A percentile compares a stretch with the other conserved stretches of the same genome.
phyloP scores from a whole-genome alignment of 2,329 filamentous ascomycete genomes.

The Diaporthe aspalathi region DNA sequence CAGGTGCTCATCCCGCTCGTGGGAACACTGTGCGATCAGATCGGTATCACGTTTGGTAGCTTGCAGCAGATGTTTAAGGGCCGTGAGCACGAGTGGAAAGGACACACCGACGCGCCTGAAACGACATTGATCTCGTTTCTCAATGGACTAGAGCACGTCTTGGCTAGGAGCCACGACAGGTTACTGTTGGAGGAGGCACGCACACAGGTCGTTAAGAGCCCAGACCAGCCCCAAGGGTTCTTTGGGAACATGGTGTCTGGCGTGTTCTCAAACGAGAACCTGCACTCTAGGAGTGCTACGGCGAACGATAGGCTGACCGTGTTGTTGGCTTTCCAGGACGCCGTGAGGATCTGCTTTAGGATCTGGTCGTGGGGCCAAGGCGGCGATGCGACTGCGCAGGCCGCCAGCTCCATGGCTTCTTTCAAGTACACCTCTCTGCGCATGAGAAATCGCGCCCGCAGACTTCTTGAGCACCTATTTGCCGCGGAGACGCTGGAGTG shows the following conservation, averaged over 20 bases:
- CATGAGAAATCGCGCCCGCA: slow-evolving; percentile 88
- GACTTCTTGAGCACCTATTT: slow-evolving; percentile 92
- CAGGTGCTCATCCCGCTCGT: slow-evolving; percentile 91
- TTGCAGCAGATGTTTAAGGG: slow-evolving; percentile 72
- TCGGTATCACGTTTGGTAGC: slow-evolving; percentile 77
- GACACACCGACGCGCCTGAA: slow-evolving; percentile 64
- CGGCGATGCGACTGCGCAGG: slow-evolving; percentile 67
- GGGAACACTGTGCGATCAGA: slow-evolving; percentile 86
- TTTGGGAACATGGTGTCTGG: slow-evolving; percentile 96
- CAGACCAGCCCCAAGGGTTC: slow-evolving; percentile 86
- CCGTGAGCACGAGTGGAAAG: slow-evolving; percentile 33
- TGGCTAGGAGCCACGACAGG: slow-evolving; percentile 87
- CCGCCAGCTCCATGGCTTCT: slow-evolving; percentile 78
- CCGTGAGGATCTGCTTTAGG: slow-evolving; percentile 88
- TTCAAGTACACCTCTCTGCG: slow-evolving; percentile 91
- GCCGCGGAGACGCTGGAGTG: slow-evolving; percentile 93
- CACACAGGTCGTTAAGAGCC: slow-evolving; percentile 76
- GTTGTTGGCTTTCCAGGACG: slow-evolving; percentile 95
- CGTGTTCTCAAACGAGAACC: slow-evolving; percentile 83
- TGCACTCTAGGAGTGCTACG: slow-evolving; percentile 82
- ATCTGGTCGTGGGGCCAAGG: slow-evolving; percentile 95
- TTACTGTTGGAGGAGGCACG: slow-evolving; percentile 81
- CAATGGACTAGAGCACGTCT: slow-evolving; percentile 91
- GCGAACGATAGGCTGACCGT: slow-evolving; percentile 95
- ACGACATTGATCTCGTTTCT: slow-evolving; percentile 84